A percentile compares a stretch with the other conserved stretches of the same genome.
Conservation (phyloP, 2,329 filamentous ascomycete species). For the Albifimbria verrucaria region DNA sequence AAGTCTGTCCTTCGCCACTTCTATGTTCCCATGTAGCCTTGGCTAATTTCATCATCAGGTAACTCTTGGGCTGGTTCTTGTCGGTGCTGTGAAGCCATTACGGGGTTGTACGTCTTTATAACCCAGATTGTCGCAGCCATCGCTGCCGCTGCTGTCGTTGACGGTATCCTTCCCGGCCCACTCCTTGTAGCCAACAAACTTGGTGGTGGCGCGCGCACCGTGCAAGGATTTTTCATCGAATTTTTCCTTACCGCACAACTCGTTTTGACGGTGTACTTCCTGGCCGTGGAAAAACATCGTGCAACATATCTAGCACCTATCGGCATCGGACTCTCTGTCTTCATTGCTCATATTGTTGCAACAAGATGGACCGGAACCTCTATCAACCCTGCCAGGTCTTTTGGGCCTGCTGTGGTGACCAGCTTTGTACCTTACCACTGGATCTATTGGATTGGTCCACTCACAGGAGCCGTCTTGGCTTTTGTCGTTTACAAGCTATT, state of each 20-base stretch:
- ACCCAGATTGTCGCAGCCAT: conserved; percentile 59
- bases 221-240: conserved; percentile 64
- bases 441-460: conserved; percentile 55
- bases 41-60: conserved; percentile 25
- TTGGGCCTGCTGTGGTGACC: conserved; percentile 44
- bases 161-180: conserved; percentile 54
- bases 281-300: conserved; percentile 71
- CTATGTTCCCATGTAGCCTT: not conserved
- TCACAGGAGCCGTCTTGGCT: conserved; percentile 46
- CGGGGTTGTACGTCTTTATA: conserved; percentile 50
- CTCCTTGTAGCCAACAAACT: conserved; percentile 56
- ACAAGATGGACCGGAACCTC: conserved; percentile 46
- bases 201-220: conserved; percentile 44
- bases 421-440: conserved; percentile 45
- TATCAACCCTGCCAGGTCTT: conserved; percentile 49
- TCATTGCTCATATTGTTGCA: conserved; percentile 50
- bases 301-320: conserved; percentile 69
- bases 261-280: conserved; percentile 64
- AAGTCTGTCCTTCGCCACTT: conserved; percentile 18
- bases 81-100: conserved; percentile 51
- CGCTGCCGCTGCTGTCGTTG: conserved; percentile 54
- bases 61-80: conserved; percentile 58
- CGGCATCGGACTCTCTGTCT: conserved; percentile 68
- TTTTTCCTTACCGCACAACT: conserved; percentile 63
- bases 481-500: conserved; percentile 47